A percentile compares a stretch with the other conserved stretches of the same genome.
Conservation (phyloP, 495 filamentous ascomycete species). For the Ramalina peruviana region DNA sequence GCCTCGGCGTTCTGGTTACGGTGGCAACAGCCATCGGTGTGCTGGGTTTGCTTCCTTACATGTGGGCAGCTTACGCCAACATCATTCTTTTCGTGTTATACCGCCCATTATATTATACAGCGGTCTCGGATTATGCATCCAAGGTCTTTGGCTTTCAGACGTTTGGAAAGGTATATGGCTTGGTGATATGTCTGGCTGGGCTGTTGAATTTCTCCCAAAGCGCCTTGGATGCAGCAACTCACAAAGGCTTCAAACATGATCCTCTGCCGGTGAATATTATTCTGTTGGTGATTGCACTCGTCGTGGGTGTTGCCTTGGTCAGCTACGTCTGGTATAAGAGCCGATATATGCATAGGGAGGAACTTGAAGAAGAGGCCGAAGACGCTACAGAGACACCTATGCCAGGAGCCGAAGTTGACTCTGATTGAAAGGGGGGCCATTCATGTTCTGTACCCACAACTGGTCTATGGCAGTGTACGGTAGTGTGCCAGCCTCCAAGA, state of each 20-base stretch:
- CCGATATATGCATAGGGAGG: constrained; percentile 18
- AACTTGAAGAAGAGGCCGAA: constrained; percentile 25
- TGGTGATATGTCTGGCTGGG: constrained; percentile 80
- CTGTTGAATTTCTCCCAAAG: constrained; percentile 79
- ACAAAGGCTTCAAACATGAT: constrained; percentile 53
- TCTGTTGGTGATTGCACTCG: constrained; percentile 43
- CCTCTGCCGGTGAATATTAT: constrained; percentile 68
- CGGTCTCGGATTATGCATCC: constrained; percentile 64
- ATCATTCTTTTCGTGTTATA: constrained; percentile 61
- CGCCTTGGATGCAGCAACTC: constrained; percentile 66
- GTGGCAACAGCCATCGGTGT: constrained; percentile 65
- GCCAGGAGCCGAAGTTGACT: constrained; percentile 13
- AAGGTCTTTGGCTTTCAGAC: constrained; percentile 96
- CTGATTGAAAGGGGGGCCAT: not conserved
- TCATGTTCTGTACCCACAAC: not conserved
- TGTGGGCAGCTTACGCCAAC: constrained; percentile 62
- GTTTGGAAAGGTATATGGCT: constrained; percentile 92
- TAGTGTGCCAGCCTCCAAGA: too few species aligned
- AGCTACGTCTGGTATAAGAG: constrained; percentile 36
- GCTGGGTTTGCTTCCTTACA: constrained; percentile 57
- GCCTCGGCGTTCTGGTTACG: constrained; percentile 58
- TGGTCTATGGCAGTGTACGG: too few species aligned
- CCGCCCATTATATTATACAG: constrained; percentile 39
- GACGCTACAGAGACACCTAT: constrained; percentile 19
- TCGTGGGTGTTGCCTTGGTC: constrained; percentile 46